Base-by-base conservation (phyloP, 108 stramenopile genomes). In the Schizochytrium sp. region DNA sequence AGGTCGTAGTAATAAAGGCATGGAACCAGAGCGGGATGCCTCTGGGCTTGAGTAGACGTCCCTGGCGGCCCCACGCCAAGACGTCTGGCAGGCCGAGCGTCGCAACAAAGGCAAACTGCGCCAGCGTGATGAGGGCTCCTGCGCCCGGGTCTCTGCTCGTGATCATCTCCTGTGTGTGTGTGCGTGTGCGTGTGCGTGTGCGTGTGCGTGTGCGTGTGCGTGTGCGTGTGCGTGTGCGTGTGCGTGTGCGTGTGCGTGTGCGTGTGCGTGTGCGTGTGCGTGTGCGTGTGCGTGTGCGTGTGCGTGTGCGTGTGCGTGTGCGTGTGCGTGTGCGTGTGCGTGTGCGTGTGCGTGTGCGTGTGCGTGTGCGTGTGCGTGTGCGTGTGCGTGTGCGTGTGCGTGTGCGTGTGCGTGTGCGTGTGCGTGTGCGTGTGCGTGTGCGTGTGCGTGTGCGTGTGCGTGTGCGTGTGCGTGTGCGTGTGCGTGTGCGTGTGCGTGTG, bases 11-110 rank as follows among this genome's bases (percentile, higher is more conserved):
- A 23, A 83, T 83, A 34, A 83, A 83, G 19, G 51, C 51, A 4
- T 83, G 76, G 4, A 83, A 83, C 76, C 76, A 83, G 43, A 83
- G 76, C n/a, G 76, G 76, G 48, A 83, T 83, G 45, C 48, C 51
- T 18, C 76, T 10, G 8, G 19, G 48, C 51, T 83, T 83, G 48
- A 83, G 51, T 4, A 83, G 8, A 12, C 45, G n/a, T 8, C 76
- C 51, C n/a, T 53, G 6, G 48, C 76, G 48, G 28, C 48, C 45
- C 76, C 48, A 47, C 48, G 45, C 76, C 18, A 83, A 16, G 19
- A 53, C 45, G 76, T 83, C 76, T 6, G 51, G 45, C 48, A 83
- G 51, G n/a, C 76, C 76, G 51, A 83, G 48, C n/a, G 25, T 6
- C n/a, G 76, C 51, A 6, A 83, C 76, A 23, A 83, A 83, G 12